A percentile compares a stretch with the other conserved stretches of the same genome.
Evolutionary conservation across 129 eudicot genomes (phyloP).

Genomic region (Escallonia herrerae): DNA sequence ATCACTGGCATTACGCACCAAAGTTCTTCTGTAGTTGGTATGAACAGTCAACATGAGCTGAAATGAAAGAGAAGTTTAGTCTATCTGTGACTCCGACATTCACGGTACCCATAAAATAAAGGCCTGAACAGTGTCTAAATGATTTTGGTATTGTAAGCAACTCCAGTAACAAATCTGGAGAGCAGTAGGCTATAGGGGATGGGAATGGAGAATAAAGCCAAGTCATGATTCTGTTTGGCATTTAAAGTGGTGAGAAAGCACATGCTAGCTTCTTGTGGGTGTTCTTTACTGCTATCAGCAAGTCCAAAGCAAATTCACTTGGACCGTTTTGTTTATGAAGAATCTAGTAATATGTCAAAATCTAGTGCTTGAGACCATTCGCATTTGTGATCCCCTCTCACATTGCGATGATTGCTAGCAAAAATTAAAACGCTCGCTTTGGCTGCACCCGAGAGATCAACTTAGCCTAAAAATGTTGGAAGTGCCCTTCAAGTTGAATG

Average conservation of each 20-base stretch:
- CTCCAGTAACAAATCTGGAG: background rate
- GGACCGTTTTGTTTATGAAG: background rate
- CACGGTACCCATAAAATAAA: slow-evolving; percentile 3
- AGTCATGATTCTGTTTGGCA: slow-evolving; percentile 14
- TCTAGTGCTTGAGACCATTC: too few relatives aligned
- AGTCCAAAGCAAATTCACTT: slow-evolving; percentile 13
- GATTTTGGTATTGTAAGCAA: background rate
- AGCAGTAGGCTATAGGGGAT: background rate
- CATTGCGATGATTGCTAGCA: too few relatives aligned
- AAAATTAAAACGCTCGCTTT: too few relatives aligned
- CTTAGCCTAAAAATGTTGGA: too few relatives aligned
- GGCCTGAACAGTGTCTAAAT: background rate
- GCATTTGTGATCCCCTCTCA: too few relatives aligned
- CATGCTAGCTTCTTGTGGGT: slow-evolving; percentile 16
- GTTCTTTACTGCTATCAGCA: slow-evolving; percentile 7
- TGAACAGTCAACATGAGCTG: slow-evolving; percentile 3
- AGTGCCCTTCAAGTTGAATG: too few relatives aligned
- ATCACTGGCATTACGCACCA: too few relatives aligned
- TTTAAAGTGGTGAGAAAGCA: slow-evolving; percentile 14
- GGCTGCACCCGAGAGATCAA: too few relatives aligned
- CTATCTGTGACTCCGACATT: slow-evolving; percentile 12
- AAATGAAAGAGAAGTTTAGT: background rate
- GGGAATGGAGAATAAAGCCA: slow-evolving; percentile 10
- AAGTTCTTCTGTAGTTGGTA: too few relatives aligned
- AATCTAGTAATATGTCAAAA: background rate